Evolutionary conservation across 768 basidiomycete genomes (phyloP), one percentile per base, ranked within the genome.

Genomic region (Chalciporus piperatus): DNA sequence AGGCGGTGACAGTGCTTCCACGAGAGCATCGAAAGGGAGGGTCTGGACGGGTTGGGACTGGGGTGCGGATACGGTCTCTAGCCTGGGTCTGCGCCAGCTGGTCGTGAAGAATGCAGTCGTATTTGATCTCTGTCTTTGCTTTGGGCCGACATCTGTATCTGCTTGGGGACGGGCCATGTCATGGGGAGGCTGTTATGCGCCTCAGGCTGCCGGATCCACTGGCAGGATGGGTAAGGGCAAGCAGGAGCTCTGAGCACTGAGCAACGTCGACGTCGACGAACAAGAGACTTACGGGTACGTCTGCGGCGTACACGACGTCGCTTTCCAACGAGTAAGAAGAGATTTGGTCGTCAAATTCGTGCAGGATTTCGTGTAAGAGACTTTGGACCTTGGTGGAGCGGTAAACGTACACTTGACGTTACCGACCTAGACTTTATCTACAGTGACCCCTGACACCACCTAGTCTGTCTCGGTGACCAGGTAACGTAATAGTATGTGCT

Each of bases 1-100:
- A 33, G 78, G 79, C 11, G 78, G 74, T 6, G 76, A 72, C 37
- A 79, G 62, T 16, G 68, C 68, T 44, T 74, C 71, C n/a, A 79
- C 65, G 37, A 79, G 69, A 19, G 62, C 71, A 33, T 87, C 86
- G 38, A 75, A 66, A 12, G 75, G 45, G 33, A 60, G 54, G 13
- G 56, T 14, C 33, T 55, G 51, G 32, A 22, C 22, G 22, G 54
- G 52, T 16, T 74, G 65, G 27, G 69, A 60, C 13, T 66, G 67
- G 13, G 66, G 45, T 28, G 35, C 41, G 7, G 65, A 56, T 25
- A 69, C 59, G 14, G 69, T 64, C 54, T 70, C 67, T 40, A 57
- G 41, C 50, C 61, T 62, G 57, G 61, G 61, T 51, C 71, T 67
- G 28, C 72, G 74, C 76, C 76, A 77, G 27, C 64, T 59, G 0